Evolutionary conservation across 805 yeast species (phyloP), one percentile per base, ranked within the genome.

Genomic region (Torulaspora franciscae): DNA sequence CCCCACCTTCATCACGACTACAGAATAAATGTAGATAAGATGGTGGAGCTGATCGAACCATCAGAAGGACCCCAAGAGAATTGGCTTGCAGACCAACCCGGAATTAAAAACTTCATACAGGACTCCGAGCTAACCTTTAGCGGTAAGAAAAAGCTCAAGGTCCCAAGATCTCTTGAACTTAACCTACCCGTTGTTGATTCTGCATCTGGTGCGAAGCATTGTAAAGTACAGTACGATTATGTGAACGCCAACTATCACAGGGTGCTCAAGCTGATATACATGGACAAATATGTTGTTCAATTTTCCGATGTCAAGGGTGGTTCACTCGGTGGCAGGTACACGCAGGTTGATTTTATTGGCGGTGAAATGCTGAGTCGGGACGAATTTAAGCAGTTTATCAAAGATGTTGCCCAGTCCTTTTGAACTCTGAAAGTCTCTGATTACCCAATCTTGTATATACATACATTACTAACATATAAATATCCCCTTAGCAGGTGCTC

Each of bases 51-150:
- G 25, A 40, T 48, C 4, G 46, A 43, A 38, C 44, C 50, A 4
- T 47, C 49, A 11, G 58, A 55, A 36, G 34, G 47, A 46, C 27
- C 55, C 50, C 22, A 59, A 65, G 24, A 52, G 42, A 40, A 61
- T 59, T 57, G 73, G 72, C 57, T 55, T 55, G 23, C 55, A 51
- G 55, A 51, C 13, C 79, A 76, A 55, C 74, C 73, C 1, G 78
- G 75, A 2, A 48, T 76, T n/a, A 58, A 55, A 34, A 49, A 56
- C 19, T 76, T 73, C 49, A 64, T 76, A 45, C 46, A 50, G 3
- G 37, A 47, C 9, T 45, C 58, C 6, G 45, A 45, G 14, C 45
- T 58, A 11, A 36, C 52, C 23, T 56, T 55, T 43, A 43, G 42
- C 17, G 46, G 45, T 11, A 50, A 40, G 13, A 48, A 46, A 29